A percentile compares a stretch with the other conserved stretches of the same genome.
These are phyloP conservation scores for Eucalyptus rudis DNA, from an alignment of 345 rosid species.

Conservation along the genomic window DNA sequence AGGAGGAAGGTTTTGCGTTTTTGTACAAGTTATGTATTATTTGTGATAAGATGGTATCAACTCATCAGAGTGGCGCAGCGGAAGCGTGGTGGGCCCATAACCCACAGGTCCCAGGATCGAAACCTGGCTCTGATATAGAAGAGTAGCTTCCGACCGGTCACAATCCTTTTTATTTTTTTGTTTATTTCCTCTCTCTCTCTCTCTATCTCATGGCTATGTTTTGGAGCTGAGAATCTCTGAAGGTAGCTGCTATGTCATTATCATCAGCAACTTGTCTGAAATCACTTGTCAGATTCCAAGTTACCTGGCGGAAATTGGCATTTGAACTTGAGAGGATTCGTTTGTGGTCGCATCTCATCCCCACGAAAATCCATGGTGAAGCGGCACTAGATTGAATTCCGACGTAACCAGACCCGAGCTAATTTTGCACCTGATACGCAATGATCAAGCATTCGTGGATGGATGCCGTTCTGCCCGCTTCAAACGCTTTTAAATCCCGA, in stretches of 20 bases:
- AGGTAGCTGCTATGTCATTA: too few species aligned
- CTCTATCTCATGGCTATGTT: neutral
- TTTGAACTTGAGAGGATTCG: neutral
- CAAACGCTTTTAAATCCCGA: neutral
- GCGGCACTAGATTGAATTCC: neutral
- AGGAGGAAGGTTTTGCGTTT: neutral
- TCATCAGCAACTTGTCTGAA: neutral
- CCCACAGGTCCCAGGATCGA: constrained; percentile 81
- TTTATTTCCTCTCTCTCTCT: neutral
- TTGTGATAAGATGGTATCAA: neutral
- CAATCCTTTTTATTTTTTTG: neutral
- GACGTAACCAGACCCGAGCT: neutral
- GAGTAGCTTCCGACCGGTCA: neutral
- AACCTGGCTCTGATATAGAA: constrained; percentile 43
- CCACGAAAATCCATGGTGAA: neutral
- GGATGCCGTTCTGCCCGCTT: neutral
- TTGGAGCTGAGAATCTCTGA: too few species aligned
- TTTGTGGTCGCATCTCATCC: neutral
- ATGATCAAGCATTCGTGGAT: neutral
- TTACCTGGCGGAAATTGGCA: neutral
- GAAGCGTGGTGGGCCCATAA: constrained; percentile 85
- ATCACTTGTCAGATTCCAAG: neutral
- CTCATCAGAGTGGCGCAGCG: constrained; percentile 82
- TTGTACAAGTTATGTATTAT: accelerated
- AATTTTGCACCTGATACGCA: neutral